These are phyloP conservation scores for Gaeumannomyces tritici DNA, from an alignment of 2,329 filamentous ascomycete genomes.

Conservation along the genomic window DNA sequence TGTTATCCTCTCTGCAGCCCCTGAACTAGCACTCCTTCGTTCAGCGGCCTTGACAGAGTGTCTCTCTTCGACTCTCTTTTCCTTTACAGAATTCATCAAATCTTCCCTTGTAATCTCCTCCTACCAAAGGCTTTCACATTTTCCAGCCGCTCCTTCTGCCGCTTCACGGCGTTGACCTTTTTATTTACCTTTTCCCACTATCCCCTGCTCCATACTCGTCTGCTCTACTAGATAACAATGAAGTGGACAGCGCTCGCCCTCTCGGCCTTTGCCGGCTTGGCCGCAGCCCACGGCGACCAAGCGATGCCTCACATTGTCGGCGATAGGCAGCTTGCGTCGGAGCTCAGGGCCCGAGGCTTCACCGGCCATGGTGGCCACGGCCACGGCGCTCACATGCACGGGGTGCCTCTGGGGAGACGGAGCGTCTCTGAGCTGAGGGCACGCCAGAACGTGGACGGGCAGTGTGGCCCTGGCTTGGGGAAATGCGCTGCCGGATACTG, in stretches of 20 bases:
- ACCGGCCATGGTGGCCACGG: too few species aligned
- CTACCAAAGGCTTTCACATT: background rate
- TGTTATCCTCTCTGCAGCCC: background rate
- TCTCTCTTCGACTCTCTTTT: background rate
- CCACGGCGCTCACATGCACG: background rate
- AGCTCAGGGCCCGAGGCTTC: conserved; percentile 9
- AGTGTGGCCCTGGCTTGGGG: conserved; percentile 18
- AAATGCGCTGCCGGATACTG: conserved; percentile 21
- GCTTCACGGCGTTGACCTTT: background rate
- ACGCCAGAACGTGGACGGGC: conserved; percentile 12
- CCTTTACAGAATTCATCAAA: background rate
- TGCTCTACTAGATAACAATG: background rate
- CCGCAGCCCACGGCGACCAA: conserved; percentile 14
- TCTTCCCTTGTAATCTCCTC: background rate
- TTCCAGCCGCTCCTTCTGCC: background rate
- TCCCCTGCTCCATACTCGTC: background rate
- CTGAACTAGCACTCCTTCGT: background rate
- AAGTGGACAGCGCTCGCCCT: conserved; percentile 7
- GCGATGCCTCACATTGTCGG: conserved; percentile 17
- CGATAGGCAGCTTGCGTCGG: conserved; percentile 15
- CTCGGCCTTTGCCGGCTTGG: conserved; percentile 14
- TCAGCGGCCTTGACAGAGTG: background rate
- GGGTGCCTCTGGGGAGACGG: background rate
- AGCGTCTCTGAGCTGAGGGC: conserved; percentile 2
- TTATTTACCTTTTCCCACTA: background rate